Conservation (phyloP, 1,284 basidiomycete genomes). For the Malassezia caprae region DNA sequence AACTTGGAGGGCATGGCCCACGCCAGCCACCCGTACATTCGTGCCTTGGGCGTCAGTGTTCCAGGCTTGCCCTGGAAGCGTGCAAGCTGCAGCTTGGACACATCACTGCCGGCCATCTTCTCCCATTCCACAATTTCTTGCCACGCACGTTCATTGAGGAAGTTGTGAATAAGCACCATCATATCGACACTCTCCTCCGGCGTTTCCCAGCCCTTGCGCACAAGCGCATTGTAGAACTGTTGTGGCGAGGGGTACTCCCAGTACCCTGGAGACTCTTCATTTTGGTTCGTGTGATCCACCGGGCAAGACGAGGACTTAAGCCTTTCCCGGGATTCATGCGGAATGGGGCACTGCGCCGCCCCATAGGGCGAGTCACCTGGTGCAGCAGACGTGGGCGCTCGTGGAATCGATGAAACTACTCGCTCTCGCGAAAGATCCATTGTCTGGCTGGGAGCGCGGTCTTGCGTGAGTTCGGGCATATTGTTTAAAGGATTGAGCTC, state of each 20-base stretch:
- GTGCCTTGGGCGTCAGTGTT: conserved; percentile 68
- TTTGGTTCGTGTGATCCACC: conserved; percentile 40
- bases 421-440: conserved; percentile 64
- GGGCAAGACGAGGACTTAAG: conserved; percentile 17
- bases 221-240: conserved; percentile 96
- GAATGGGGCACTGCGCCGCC: conserved; percentile 21
- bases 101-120: conserved; percentile 43
- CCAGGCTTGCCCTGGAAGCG: conserved; percentile 83
- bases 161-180: conserved; percentile 98
- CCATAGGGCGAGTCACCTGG: conserved; percentile 39
- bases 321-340: conserved; percentile 16
- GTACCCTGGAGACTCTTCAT: conserved; percentile 34
- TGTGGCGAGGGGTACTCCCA: conserved; percentile 99
- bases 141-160: conserved; percentile 94
- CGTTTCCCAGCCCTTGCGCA: conserved; percentile 93
- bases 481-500: conserved; percentile 70
- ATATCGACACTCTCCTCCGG: conserved; percentile 90
- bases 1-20: conserved; percentile 78
- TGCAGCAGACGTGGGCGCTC: conserved; percentile 52
- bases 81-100: conserved; percentile 57
- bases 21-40: conserved; percentile 71
- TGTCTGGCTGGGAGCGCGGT: conserved; percentile 57
- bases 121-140: conserved; percentile 91
- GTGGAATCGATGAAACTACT: conserved; percentile 73
- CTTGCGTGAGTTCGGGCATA: conserved; percentile 72